Base-by-base conservation (phyloP, 345 rosid genomes). In the Rhodamnia argentea region DNA sequence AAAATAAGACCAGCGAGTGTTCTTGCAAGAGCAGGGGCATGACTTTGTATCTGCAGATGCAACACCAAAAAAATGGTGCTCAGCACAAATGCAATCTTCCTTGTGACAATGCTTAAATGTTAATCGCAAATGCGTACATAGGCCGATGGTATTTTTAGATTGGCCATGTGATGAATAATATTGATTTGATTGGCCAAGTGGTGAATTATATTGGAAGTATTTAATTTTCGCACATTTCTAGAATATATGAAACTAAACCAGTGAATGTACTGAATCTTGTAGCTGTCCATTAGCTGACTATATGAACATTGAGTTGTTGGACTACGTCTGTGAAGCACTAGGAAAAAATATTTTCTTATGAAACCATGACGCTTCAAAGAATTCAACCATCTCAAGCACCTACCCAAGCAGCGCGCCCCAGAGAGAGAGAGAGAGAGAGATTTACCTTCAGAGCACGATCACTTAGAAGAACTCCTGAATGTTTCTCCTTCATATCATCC, bases 21-120 rank as follows among this genome's bases (percentile, higher is more conserved):
- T 89, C 91, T 96, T 86, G 99, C 96, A 85, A 97, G 97, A 90
- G 92, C 98, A 87, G 99, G 98, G 59, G 94, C 99, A 88, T 95
- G 91, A 86, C 93, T 91, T 90, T 93, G 90, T 87, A 93, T 93
- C 99, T 97, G 91, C 82, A 59, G 42, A 90, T 84, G 16, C 78
- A 52, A 85, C 54, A 55, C 11, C 70, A 85, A 55, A 54, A 22
- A 52, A 85, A 52, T 53, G 85, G 50, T 23, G 85, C 59, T 27
- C 29, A 83, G 51, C 74, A 56, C 44, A 42, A 15, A 23, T 23
- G 44, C 85, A 58, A 24, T 75, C 55, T 53, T 75, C 86, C 57
- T 74, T 53, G 52, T 32, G 56, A 27, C 58, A 70, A 64, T 47
- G 64, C 70, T 56, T 29, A 56, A 83, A 16, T 32, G 44, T 37